Percentiles rank a stretch among this genome's conserved stretches.
These are phyloP conservation scores for Salvia miltiorrhiza DNA, from an alignment of 257 asterid genomes.

Conservation along the genomic window DNA sequence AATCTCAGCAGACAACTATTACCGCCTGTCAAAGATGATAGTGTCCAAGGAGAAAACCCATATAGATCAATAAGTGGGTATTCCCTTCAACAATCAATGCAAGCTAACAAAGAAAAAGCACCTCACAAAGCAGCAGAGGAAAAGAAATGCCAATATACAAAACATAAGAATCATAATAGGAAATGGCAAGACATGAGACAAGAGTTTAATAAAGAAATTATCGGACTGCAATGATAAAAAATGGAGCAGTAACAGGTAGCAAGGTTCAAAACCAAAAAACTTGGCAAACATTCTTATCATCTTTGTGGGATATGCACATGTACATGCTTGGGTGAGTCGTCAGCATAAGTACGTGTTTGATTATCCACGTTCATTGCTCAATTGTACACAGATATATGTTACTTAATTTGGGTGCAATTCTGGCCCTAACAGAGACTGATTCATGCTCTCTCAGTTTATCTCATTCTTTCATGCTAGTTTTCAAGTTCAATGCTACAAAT, in stretches of 20 bases:
- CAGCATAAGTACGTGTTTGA: not conserved
- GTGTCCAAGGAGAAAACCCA: not conserved
- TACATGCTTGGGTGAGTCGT: not conserved
- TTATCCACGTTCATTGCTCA: not conserved
- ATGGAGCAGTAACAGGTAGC: not conserved
- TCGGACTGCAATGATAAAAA: not conserved
- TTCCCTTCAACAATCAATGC: not conserved
- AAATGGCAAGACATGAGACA: not conserved
- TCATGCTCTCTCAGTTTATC: not conserved
- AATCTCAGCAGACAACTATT: not conserved
- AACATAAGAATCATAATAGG: not conserved
- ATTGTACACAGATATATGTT: not conserved
- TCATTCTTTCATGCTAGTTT: not conserved
- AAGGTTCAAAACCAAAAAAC: not conserved
- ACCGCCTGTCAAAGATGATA: slow-evolving; percentile 22
- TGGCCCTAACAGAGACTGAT: not conserved
- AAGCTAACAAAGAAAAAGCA: not conserved
- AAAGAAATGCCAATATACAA: not conserved
- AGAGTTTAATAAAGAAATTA: not conserved
- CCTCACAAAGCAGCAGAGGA: not conserved
- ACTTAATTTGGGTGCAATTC: not conserved
- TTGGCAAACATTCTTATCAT: not conserved
- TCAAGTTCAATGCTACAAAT: not conserved
- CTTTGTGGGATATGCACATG: not conserved
- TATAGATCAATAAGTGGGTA: not conserved